These are phyloP conservation scores for Kodamaea sp. DNA, from an alignment of 1,139 yeast genomes.

Conservation along the genomic window DNA sequence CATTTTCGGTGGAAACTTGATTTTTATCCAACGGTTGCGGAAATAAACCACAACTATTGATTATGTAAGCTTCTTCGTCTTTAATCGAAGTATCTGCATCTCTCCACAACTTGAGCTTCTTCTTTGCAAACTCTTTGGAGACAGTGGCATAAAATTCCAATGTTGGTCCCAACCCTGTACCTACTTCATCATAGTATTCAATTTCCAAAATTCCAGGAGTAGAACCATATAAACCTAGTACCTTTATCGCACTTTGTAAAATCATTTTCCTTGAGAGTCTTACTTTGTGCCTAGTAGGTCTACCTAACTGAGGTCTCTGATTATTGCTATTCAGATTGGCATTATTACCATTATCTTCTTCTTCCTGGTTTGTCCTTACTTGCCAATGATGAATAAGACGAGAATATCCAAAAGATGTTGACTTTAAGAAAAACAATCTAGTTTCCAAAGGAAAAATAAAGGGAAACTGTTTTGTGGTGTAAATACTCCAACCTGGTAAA, in stretches of 20 bases:
- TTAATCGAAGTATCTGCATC: conserved; percentile 26
- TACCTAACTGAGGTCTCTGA: conserved; percentile 54
- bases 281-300: conserved; percentile 77
- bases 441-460: conserved; percentile 85
- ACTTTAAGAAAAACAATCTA: conserved; percentile 71
- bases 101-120: conserved; percentile 69
- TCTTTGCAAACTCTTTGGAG: conserved; percentile 66
- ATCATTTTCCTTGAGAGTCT: conserved; percentile 70
- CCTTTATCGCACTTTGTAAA: conserved; percentile 76
- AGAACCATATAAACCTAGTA: conserved; percentile 72
- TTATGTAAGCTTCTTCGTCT: conserved; percentile 38
- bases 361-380: conserved; percentile 44
- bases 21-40: conserved; percentile 58
- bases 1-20: conserved; percentile 31
- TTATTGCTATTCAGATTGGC: conserved; percentile 9
- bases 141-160: conserved; percentile 85
- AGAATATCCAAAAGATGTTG: conserved; percentile 90
- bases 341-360: conserved; percentile 19
- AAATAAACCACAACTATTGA: conserved; percentile 55
- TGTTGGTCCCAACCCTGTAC: conserved; percentile 95
- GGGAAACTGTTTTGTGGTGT: conserved; percentile 68
- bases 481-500: conserved; percentile 81
- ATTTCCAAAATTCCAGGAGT: conserved; percentile 81
- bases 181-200: conserved; percentile 90
- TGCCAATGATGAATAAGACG: conserved; percentile 82